phyloP scores from a whole-genome alignment of 176 grass and related monocot species.

The Oryza rufipogon region DNA sequence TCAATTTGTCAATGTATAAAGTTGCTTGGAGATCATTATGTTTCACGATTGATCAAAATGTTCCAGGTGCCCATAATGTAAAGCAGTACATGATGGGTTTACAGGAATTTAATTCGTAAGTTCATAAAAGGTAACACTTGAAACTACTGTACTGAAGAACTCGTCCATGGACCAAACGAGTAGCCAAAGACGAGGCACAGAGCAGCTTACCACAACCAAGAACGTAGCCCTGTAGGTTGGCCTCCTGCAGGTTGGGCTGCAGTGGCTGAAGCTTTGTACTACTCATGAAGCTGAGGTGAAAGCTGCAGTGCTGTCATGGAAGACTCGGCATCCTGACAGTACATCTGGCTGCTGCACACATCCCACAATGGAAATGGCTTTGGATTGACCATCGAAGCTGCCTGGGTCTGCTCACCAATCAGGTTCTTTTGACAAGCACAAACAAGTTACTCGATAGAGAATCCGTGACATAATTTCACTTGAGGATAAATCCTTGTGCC shows the following conservation, averaged over 20 bases:
- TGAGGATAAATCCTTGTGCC: neutral
- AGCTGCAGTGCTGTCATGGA: slow-evolving; percentile 46
- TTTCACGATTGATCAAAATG: no score
- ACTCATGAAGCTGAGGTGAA: slow-evolving; percentile 46
- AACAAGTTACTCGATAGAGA: slow-evolving; percentile 8
- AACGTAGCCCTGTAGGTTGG: slow-evolving; percentile 40
- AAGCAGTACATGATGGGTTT: no score
- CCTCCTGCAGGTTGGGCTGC: slow-evolving; percentile 68
- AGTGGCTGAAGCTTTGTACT: slow-evolving; percentile 54
- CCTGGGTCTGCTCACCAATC: slow-evolving; percentile 12
- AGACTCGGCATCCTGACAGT: slow-evolving; percentile 34
- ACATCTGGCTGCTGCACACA: slow-evolving; percentile 11
- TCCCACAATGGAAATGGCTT: slow-evolving; percentile 49
- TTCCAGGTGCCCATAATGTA: no score
- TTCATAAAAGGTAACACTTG: no score
- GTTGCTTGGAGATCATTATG: no score
- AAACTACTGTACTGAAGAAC: no score
- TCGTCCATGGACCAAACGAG: no score
- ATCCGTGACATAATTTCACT: neutral
- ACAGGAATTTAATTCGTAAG: no score
- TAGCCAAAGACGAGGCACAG: neutral
- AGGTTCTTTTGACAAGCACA: slow-evolving; percentile 26
- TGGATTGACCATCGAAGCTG: slow-evolving; percentile 21
- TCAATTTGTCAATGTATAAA: no score
- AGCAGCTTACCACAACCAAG: slow-evolving; percentile 52